A percentile compares a stretch with the other conserved stretches of the same genome.
Evolutionary conservation across 2,329 filamentous ascomycete genomes (phyloP).

Genomic region (Biscogniauxia sp.): DNA sequence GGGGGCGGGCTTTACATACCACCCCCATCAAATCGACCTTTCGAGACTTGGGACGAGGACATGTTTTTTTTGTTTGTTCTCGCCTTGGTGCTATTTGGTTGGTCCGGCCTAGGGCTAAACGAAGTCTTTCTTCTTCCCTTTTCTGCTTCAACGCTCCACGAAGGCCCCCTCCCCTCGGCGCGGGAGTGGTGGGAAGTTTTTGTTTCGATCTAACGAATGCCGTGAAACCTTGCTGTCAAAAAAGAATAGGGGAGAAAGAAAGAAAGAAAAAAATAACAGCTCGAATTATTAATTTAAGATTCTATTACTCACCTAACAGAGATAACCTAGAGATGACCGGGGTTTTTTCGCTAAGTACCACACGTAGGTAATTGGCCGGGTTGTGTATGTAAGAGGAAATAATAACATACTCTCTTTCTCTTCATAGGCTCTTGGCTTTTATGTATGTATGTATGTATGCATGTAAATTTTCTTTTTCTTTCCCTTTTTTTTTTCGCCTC

Average conservation of each 20-base stretch:
- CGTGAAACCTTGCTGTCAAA: not conserved
- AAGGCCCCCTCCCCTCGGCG: not conserved
- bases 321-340: not conserved
- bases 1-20: no score
- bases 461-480: no score
- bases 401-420: not conserved
- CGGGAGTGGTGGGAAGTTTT: not conserved
- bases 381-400: no score
- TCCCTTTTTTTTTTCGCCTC: not conserved
- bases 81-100: not conserved
- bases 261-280: not conserved
- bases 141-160: not conserved
- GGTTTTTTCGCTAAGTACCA: no score
- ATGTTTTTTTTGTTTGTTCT: not conserved
- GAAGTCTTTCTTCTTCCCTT: not conserved
- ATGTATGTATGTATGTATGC: no score
- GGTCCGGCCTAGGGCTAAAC: not conserved
- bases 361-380: no score
- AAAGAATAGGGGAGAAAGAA: not conserved
- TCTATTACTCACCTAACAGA: not conserved
- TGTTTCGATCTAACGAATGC: not conserved
- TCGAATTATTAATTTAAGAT: not conserved
- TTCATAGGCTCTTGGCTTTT: not conserved
- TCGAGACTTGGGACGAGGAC: not conserved
- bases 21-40: not conserved